Evolutionary conservation across 2,329 filamentous ascomycete genomes (phyloP).

Genomic region (Dactylellina drechsleri): DNA sequence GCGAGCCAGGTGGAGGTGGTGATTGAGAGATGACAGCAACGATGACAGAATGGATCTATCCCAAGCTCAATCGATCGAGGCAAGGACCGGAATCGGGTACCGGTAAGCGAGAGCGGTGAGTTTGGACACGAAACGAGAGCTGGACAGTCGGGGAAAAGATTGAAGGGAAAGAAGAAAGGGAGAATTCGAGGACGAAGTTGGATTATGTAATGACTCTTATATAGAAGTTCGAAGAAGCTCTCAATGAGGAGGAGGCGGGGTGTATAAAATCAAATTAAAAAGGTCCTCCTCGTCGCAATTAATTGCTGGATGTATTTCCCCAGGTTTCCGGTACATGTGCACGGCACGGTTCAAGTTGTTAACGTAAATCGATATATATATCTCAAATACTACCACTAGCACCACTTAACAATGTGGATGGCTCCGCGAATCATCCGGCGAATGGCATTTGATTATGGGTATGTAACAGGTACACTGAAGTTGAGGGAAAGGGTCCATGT

Average conservation of each 20-base stretch:
- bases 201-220: slow-evolving; percentile 49
- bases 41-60: background rate
- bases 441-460: slow-evolving; percentile 12
- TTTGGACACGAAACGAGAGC: slow-evolving; percentile 25
- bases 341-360: background rate
- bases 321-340: slow-evolving; percentile 13
- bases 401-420: slow-evolving; percentile 4
- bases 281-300: background rate
- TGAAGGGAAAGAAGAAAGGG: background rate
- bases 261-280: slow-evolving; percentile 15
- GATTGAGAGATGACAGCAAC: slow-evolving; percentile 1
- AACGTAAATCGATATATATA: background rate
- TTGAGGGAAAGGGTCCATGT: no score
- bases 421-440: slow-evolving; percentile 27
- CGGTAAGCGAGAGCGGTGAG: slow-evolving; percentile 5
- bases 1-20: slow-evolving; percentile 4
- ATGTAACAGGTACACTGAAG: background rate
- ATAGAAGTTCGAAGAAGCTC: slow-evolving; percentile 36
- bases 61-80: slow-evolving; percentile 22
- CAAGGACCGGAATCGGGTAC: background rate
- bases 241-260: slow-evolving; percentile 15
- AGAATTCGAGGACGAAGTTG: background rate
- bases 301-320: slow-evolving; percentile 20
- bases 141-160: slow-evolving; percentile 5
- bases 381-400: background rate